Base-by-base conservation (phyloP, 495 filamentous ascomycete genomes). In the Penicillium subrubescens region DNA sequence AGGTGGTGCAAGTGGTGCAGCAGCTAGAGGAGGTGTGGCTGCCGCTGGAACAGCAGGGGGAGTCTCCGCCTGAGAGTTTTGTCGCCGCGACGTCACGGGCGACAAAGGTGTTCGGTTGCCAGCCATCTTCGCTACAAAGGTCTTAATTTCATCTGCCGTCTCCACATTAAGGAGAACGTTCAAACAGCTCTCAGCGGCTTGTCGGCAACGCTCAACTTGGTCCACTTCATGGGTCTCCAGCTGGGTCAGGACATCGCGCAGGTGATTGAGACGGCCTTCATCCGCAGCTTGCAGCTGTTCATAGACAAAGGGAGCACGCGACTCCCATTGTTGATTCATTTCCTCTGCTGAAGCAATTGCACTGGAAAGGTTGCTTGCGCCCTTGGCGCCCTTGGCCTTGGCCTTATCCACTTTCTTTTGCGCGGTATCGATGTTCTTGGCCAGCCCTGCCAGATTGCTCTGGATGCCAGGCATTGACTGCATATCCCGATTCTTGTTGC, bases 241-340 rank as follows among this genome's bases (percentile, higher is more conserved):
- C 68, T 97, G 95, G 2, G 95, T 98, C 44, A 99, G 84, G 57
- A 91, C 89, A 77, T 98, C 94, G 50, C 95, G 90, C 57, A 99
- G 82, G 75, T 96, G 90, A 74, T 97, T 97, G 64, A 96, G 82
- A 60, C 96, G 84, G 61, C 84, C 88, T 78, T 99, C 96, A 63
- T 99, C 96, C 19, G 93, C 80, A 8, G 92, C 88, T 75, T 99
- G 96, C 19, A 99, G 87, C 62, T 90, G 92, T 76, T 98, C 96
- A 72, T 96, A 98, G 60, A 97, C 89, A 76, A 91, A 98, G 8
- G 96, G 96, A 37, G 96, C 92, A 73, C 97, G 92, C 10, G 95
- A 96, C 37, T 97, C 90, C 96, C 96, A 99, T 74, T 96, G 90
- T 64, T 89, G 85, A 54, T 79, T 86, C 5, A 93, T 90, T 67